These are phyloP conservation scores for Tetradesmus obliquus DNA, from an alignment of 139 green algal genomes.

Conservation along the genomic window DNA sequence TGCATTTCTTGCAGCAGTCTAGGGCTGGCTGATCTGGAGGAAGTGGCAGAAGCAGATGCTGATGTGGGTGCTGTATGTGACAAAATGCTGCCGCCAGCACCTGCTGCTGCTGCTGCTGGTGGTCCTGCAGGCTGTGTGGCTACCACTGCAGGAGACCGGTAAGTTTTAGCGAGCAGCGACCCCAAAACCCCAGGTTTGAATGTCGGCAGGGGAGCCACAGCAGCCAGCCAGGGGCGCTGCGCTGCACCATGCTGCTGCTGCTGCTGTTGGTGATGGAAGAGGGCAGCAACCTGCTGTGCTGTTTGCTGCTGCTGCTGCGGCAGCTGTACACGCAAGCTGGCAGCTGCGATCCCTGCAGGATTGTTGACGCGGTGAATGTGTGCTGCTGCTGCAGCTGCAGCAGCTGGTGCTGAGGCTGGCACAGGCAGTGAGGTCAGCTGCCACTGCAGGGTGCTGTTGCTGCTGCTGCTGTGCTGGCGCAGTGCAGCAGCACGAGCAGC, in stretches of 20 bases:
- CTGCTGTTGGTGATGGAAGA: constrained; percentile 2
- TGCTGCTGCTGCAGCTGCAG: neutral
- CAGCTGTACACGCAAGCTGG: neutral
- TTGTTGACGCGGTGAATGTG: neutral
- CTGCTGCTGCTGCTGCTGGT: neutral
- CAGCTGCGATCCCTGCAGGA: neutral
- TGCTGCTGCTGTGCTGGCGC: neutral
- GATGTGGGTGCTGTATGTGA: neutral
- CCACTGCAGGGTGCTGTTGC: neutral
- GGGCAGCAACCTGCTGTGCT: neutral
- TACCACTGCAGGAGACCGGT: neutral
- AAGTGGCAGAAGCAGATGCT: neutral
- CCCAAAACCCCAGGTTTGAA: neutral
- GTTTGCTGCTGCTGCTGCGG: neutral
- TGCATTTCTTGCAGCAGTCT: neutral
- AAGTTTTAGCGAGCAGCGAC: neutral
- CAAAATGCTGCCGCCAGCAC: neutral
- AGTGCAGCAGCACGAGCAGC: neutral
- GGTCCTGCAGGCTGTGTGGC: neutral
- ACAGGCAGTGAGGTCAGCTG: neutral
- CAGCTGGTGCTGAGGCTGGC: neutral
- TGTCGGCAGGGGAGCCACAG: neutral
- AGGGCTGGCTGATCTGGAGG: neutral
- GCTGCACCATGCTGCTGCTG: neutral
- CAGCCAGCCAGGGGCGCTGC: neutral